Base-by-base conservation (phyloP, 225 moss, liverwort and hornwort species). In the Sphagnum contortum region DNA sequence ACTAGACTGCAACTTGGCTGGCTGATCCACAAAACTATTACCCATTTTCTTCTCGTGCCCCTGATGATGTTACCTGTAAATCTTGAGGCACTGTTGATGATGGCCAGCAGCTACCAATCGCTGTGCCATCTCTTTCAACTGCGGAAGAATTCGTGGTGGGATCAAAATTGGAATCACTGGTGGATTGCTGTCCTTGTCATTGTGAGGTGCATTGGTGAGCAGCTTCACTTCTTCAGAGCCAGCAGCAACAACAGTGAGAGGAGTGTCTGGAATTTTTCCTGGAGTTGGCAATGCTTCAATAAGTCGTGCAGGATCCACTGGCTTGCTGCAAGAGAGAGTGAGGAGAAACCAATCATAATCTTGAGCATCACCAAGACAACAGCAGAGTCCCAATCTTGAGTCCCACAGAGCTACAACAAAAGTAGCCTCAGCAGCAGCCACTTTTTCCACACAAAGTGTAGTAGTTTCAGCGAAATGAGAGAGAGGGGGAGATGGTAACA, bases 21-120 rank as follows among this genome's bases (percentile, higher is more conserved):
- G 61, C 45, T 46, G 14, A 62, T 45, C 45, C 44, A 44, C 61
- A 9, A 12, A 13, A 61, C 44, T 9, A 44, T n/a, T n/a, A 6
- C 12, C 44, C 45, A 44, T 10, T 6, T 8, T 1, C 46, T 59
- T 47, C 7, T 4, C 2, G 49, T 53, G 64, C 8, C 1, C 29
- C 29, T 29, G 29, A 29, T 29, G 29, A 29, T 44, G 12, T 49
- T 46, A 92, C 95, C 92, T 79, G 75, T 96, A 96, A 7, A 76
- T 90, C 72, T 86, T 96, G 7, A 96, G 64, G 57, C 92, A 92
- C 57, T 90, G 88, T 70, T 90, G 92, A 70, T 92, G 87, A 69
- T 81, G 80, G 47, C 82, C 90, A 62, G 92, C 92, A 69, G 79
- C 83, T 64, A 96, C 77, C 87, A 96, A 76, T 60, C 95, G 89